A percentile compares a stretch with the other conserved stretches of the same genome.
Evolutionary conservation across 2,329 filamentous ascomycete genomes (phyloP).

Genomic region (Fusarium sororula): DNA sequence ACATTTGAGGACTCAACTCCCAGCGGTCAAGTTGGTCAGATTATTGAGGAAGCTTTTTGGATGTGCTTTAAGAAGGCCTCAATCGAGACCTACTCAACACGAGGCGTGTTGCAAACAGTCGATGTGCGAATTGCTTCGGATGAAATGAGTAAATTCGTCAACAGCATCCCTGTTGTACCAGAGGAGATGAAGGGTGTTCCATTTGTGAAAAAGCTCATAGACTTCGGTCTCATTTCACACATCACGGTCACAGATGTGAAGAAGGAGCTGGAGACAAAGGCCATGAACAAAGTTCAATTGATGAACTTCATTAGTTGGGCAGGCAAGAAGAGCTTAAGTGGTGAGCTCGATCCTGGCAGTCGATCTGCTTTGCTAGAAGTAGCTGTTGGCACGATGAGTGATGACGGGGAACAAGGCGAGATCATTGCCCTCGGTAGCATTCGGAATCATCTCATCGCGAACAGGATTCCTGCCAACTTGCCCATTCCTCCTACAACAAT

Average conservation of each 20-base stretch:
- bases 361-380: slow-evolving; percentile 79
- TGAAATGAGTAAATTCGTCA: slow-evolving; percentile 76
- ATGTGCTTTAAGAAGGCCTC: slow-evolving; percentile 83
- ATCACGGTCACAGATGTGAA: slow-evolving; percentile 90
- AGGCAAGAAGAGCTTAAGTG: slow-evolving; percentile 73
- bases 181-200: slow-evolving; percentile 75
- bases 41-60: slow-evolving; percentile 97
- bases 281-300: slow-evolving; percentile 81
- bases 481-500: slow-evolving; percentile 85
- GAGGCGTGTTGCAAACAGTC: slow-evolving; percentile 85
- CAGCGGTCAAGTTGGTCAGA: slow-evolving; percentile 81
- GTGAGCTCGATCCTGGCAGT: slow-evolving; percentile 75
- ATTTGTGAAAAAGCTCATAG: slow-evolving; percentile 82
- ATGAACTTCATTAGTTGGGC: slow-evolving; percentile 87
- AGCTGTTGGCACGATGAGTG: slow-evolving; percentile 75
- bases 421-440: slow-evolving; percentile 83
- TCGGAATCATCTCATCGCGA: slow-evolving; percentile 76
- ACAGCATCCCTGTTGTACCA: slow-evolving; percentile 87
- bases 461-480: slow-evolving; percentile 81
- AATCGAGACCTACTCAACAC: slow-evolving; percentile 88
- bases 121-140: slow-evolving; percentile 80
- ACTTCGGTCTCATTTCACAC: slow-evolving; percentile 86
- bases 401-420: slow-evolving; percentile 69
- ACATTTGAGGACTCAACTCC: slow-evolving; percentile 91
- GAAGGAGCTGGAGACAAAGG: slow-evolving; percentile 81